phyloP scores from a whole-genome alignment of 139 green algal genomes.

The Coccomyxa sp. region DNA sequence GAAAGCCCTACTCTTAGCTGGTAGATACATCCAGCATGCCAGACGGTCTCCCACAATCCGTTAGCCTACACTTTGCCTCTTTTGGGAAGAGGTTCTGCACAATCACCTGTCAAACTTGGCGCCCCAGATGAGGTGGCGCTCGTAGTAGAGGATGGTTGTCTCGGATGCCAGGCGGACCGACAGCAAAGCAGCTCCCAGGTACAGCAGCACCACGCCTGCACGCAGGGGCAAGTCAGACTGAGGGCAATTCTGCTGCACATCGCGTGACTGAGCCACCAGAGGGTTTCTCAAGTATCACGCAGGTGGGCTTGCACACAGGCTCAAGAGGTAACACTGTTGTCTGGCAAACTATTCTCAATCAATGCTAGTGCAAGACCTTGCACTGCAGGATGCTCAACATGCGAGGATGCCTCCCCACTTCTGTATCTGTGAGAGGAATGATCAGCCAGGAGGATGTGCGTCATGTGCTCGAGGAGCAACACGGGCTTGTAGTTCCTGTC shows the following conservation, averaged over 20 bases:
- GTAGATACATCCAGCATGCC: neutral
- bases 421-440: no score
- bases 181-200: neutral
- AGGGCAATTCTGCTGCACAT: neutral
- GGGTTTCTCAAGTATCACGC: neutral
- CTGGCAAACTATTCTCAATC: neutral
- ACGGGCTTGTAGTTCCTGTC: no score
- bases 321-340: neutral
- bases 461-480: no score
- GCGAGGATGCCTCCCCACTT: no score
- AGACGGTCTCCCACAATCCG: neutral
- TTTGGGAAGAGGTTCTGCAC: neutral
- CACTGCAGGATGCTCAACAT: no score
- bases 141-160: neutral
- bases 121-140: neutral
- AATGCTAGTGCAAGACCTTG: neutral
- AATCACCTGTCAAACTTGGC: neutral
- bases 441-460: no score
- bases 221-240: neutral
- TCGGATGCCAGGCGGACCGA: neutral
- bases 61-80: neutral
- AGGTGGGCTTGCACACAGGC: neutral
- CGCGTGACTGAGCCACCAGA: neutral
- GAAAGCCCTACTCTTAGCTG: neutral
- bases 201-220: constrained; percentile 4